Percentiles rank a stretch among this genome's conserved stretches.
These are phyloP conservation scores for Trapa bicornis DNA, from an alignment of 345 rosid genomes.

Conservation along the genomic window DNA sequence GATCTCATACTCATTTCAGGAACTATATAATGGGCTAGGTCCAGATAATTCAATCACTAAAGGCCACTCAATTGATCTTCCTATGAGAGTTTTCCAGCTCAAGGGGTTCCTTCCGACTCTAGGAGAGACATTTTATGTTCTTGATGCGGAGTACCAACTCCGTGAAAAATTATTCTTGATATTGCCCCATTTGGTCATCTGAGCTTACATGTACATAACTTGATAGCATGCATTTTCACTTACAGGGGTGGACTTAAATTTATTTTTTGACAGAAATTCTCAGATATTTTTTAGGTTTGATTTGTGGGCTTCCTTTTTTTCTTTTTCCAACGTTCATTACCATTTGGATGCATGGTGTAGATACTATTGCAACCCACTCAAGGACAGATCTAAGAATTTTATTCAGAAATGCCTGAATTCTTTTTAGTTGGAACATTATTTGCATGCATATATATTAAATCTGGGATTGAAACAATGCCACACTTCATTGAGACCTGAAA, in stretches of 20 bases:
- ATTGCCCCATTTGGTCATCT: conserved; percentile 5
- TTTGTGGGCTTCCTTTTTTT: neutral
- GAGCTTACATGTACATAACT: neutral
- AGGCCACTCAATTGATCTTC: conserved; percentile 17
- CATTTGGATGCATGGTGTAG: neutral
- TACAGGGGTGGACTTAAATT: neutral
- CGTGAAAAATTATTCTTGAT: conserved; percentile 46
- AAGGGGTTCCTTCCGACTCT: conserved; percentile 31
- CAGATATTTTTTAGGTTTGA: neutral
- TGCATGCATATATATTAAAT: neutral
- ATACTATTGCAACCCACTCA: neutral
- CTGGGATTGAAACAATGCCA: neutral
- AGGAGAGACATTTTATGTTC: conserved; percentile 37
- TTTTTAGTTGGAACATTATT: too few species aligned
- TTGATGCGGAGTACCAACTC: conserved; percentile 55
- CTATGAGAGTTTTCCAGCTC: conserved; percentile 21
- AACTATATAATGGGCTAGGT: conserved; percentile 30
- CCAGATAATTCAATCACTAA: conserved; percentile 21
- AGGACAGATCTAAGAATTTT: too few species aligned
- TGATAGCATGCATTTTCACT: neutral
- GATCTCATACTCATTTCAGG: conserved; percentile 29
- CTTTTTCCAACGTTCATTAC: neutral
- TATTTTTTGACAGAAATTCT: neutral
- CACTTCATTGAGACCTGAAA: neutral
- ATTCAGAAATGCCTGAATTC: too few species aligned